These are phyloP conservation scores for Centrapalus pauciflorus DNA, from an alignment of 129 eudicot species.

Conservation along the genomic window DNA sequence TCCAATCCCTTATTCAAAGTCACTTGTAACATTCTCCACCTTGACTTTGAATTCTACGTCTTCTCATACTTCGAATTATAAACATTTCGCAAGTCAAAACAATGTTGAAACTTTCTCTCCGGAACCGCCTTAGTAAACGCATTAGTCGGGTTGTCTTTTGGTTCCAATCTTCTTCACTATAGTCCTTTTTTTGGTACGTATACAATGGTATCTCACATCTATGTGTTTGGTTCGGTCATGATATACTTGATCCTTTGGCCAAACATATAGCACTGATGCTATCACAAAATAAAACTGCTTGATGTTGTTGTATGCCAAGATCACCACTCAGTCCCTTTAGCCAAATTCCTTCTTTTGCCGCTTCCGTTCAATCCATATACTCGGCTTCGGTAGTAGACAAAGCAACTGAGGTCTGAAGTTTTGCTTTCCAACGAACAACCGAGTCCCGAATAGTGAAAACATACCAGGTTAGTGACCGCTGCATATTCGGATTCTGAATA, in stretches of 20 bases:
- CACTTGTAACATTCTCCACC: too few relatives aligned
- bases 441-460: not conserved
- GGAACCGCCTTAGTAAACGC: not conserved
- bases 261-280: slow-evolving; percentile 8
- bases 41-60: not conserved
- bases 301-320: not conserved
- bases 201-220: not conserved
- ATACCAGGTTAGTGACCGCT: not conserved
- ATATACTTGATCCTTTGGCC: not conserved
- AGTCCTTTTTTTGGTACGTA: not conserved
- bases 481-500: not conserved
- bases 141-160: not conserved
- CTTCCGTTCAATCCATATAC: not conserved
- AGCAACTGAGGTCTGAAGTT: not conserved
- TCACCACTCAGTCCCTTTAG: not conserved
- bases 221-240: slow-evolving; percentile 5
- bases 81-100: not conserved
- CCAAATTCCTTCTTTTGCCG: not conserved
- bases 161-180: not conserved
- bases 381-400: not conserved
- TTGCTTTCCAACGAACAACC: not conserved
- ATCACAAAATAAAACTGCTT: not conserved
- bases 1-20: too few relatives aligned
- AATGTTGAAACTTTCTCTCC: not conserved
- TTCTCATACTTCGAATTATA: not conserved